These are phyloP conservation scores for Hamamelis virginiana DNA, from an alignment of 164 flowering plant genomes.

Conservation along the genomic window DNA sequence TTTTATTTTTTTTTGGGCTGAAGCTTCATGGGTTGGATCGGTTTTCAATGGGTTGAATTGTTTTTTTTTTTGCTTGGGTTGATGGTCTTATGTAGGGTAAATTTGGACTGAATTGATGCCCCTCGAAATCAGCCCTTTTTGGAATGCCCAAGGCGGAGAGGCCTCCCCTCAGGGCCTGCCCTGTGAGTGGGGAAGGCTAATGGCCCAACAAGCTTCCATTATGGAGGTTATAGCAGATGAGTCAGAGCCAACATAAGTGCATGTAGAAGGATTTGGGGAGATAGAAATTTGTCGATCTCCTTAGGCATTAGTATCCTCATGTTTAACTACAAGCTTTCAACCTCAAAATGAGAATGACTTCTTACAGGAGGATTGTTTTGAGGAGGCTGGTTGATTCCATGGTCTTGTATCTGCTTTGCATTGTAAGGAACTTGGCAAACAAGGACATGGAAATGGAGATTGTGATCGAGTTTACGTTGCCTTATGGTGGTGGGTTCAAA, in stretches of 20 bases:
- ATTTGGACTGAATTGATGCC: no score
- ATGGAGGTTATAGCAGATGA: constrained; percentile 2
- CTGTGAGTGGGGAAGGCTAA: constrained; percentile 26
- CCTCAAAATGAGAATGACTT: constrained; percentile 30
- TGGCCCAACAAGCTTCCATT: constrained; percentile 5
- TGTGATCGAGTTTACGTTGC: constrained; percentile 24
- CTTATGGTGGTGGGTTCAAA: constrained; percentile 23
- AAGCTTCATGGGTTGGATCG: no score
- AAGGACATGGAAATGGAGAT: constrained; percentile 26
- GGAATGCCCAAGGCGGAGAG: no score
- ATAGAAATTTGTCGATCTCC: no score
- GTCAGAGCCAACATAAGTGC: background rate
- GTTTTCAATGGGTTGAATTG: no score
- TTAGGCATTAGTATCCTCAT: background rate
- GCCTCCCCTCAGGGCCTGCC: no score
- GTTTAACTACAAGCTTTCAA: constrained; percentile 31
- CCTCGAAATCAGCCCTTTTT: no score
- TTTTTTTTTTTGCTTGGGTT: no score
- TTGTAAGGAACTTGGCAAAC: no score
- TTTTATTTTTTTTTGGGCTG: no score
- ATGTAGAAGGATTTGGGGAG: constrained; percentile 17
- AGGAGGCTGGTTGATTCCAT: constrained; percentile 29
- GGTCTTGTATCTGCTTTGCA: constrained; percentile 21
- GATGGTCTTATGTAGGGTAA: no score
- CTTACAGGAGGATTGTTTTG: constrained; percentile 36